Evolutionary conservation across 768 basidiomycete genomes (phyloP), one percentile per base, ranked within the genome.

Genomic region (Neoboletus brunneissimus): DNA sequence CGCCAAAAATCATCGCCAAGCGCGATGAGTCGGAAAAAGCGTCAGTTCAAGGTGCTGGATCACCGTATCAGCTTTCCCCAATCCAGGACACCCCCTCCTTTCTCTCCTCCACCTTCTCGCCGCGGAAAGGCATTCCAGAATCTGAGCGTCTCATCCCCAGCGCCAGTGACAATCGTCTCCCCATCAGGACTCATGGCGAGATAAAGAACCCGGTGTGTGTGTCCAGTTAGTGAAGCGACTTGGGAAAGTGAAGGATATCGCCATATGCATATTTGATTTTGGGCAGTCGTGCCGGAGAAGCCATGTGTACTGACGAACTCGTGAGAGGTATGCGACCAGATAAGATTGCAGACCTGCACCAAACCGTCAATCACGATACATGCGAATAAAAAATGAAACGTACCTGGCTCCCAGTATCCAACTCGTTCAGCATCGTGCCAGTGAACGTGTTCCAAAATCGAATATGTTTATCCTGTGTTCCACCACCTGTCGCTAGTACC

Each of bases 111-210:
- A 38, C 67, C 72, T 53, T 86, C 87, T 61, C 77, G 81, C 72
- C 84, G 86, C n/a, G 91, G 90, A 67, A 99, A 98, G 0, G 94
- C 94, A 70, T 94, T 96, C 96, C 96, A 98, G 73, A 98, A 98
- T 59, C 94, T 75, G 51, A 99, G 75, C 4, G 96, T 99, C 75
- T 98, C 96, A 71, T 99, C 96, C 0, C 96, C 96, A 0, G 96
- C 96, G 16, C 96, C 96, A 0, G 95, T 98, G 27, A 98, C 97
- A 59, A 98, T 98, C 0, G 95, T 98, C 75, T 96, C 93, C 18
- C 95, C 94, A 63, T 97, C 95, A 0, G 95, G 95, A 66, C 88
- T 91, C 91, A 95, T 94, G 4, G 95, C 95, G n/a, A 98, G 86
- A 70, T 96, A 96, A 32, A 98, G 77, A 18, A 99, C 96, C 46